These are phyloP conservation scores for Lepiota brunneoincarnata DNA, from an alignment of 768 basidiomycete genomes.

Conservation along the genomic window DNA sequence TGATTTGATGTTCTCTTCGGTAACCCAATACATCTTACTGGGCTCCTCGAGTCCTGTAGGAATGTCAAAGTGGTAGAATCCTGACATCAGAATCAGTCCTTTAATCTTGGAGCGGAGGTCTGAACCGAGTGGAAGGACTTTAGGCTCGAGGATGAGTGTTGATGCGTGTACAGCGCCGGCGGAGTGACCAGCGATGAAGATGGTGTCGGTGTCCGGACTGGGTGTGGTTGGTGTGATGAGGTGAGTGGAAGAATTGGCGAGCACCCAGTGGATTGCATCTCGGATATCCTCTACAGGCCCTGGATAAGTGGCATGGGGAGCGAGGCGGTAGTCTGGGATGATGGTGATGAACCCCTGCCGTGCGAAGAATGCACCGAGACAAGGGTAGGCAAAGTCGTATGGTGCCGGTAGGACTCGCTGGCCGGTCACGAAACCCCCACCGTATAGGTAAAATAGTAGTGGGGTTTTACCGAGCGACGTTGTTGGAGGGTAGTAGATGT, in stretches of 20 bases:
- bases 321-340: conserved; percentile 68
- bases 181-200: conserved; percentile 60
- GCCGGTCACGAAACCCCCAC: conserved; percentile 59
- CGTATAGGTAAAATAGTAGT: conserved; percentile 66
- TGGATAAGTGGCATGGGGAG: conserved; percentile 54
- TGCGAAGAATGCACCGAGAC: conserved; percentile 61
- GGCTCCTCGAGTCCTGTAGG: conserved; percentile 18
- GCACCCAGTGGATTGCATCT: conserved; percentile 56
- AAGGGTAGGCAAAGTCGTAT: conserved; percentile 49
- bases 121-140: conserved; percentile 29
- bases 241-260: conserved; percentile 31
- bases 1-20: conserved; percentile 1
- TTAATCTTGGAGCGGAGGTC: conserved; percentile 34
- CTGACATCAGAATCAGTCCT: conserved; percentile 46
- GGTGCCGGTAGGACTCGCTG: conserved; percentile 42
- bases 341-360: conserved; percentile 56
- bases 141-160: conserved; percentile 39
- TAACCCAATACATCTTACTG: conserved; percentile 27
- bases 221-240: conserved; percentile 26
- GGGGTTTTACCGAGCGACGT: conserved; percentile 32
- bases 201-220: conserved; percentile 34
- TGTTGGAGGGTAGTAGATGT: conserved; percentile 58
- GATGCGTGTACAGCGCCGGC: conserved; percentile 54
- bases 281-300: conserved; percentile 53
- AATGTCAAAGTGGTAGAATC: conserved; percentile 35